Base-by-base conservation (phyloP, 2,329 filamentous ascomycete genomes). In the Diaporthe nobilis region DNA sequence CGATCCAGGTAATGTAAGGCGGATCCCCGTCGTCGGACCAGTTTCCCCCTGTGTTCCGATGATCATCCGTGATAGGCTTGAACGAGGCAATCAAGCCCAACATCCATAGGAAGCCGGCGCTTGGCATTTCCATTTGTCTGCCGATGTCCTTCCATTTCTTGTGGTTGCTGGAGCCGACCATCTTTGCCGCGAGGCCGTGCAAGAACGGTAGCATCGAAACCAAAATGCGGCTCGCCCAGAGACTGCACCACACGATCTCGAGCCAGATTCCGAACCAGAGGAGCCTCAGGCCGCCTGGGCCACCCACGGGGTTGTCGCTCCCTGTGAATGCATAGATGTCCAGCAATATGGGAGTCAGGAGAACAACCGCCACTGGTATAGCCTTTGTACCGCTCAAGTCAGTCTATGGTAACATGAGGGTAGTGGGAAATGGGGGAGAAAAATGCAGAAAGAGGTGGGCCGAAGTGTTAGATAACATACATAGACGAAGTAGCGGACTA, bases 251-350 rank as follows among this genome's bases (percentile, higher is more conserved):
- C 37, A 98, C 89, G 57, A 98, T 95, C 83, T 98, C 94, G 25
- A 98, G 89, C 96, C 96, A 98, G 77, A 98, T 95, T 42, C 94
- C 94, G 81, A 98, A 98, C 96, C 96, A 98, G 76, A 95, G 86
- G 60, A 98, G 86, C 77, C 91, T 82, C 0, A 98, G 95, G 28
- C 93, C 95, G 0, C 95, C 95, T 3, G 93, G 90, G 2, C 89
- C 89, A 9, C 89, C 89, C 17, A 90, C 91, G 2, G 93, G 82
- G 17, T 84, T 81, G n/a, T 82, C 81, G 6, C 82, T 78, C 2
- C 84, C 75, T n/a, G 84, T 79, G 37, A 85, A 82, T n/a, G 81
- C 85, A 42, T 85, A 84, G 2, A 76, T 70, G 51, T 73, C 76
- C 25, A 77, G 31, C 2, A 90, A 80, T 12, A 89, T 83, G 1